Evolutionary conservation across 495 filamentous ascomycete species (phyloP).

Genomic region (Talaromyces proteolyticus): DNA sequence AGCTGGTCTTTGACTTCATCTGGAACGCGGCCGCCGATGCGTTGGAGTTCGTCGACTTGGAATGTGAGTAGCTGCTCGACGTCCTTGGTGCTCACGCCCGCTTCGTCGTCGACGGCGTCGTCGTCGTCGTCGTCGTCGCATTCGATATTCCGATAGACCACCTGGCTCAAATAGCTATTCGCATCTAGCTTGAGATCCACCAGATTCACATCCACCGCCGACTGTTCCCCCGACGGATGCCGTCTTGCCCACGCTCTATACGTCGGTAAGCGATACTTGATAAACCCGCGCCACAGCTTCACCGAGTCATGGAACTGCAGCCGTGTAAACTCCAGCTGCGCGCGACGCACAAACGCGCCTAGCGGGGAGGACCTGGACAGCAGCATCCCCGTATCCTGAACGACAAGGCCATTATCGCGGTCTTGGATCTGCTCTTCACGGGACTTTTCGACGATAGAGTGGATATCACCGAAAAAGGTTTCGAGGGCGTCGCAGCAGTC

Average conservation of each 20-base stretch:
- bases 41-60: slow-evolving; percentile 81
- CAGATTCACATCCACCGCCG: slow-evolving; percentile 64
- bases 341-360: slow-evolving; percentile 74
- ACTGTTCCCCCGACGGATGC: slow-evolving; percentile 55
- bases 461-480: slow-evolving; percentile 55
- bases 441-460: slow-evolving; percentile 53
- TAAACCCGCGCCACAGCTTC: slow-evolving; percentile 73
- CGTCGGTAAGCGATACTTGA: slow-evolving; percentile 72
- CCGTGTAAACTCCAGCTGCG: slow-evolving; percentile 71
- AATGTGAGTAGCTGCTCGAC: slow-evolving; percentile 80
- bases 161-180: slow-evolving; percentile 42
- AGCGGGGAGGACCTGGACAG: slow-evolving; percentile 68
- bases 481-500: slow-evolving; percentile 74
- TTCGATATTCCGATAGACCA: slow-evolving; percentile 58
- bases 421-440: slow-evolving; percentile 47
- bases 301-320: slow-evolving; percentile 73
- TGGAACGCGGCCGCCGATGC: slow-evolving; percentile 71
- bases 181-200: slow-evolving; percentile 28
- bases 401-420: slow-evolving; percentile 41
- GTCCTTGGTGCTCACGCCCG: slow-evolving; percentile 68
- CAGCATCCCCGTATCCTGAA: slow-evolving; percentile 38
- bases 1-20: slow-evolving; percentile 61
- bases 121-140: slow-evolving; percentile 36
- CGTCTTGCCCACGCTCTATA: slow-evolving; percentile 62
- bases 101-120: slow-evolving; percentile 31